Evolutionary conservation across 768 basidiomycete genomes (phyloP).

Genomic region (Lactifluus piperatus): DNA sequence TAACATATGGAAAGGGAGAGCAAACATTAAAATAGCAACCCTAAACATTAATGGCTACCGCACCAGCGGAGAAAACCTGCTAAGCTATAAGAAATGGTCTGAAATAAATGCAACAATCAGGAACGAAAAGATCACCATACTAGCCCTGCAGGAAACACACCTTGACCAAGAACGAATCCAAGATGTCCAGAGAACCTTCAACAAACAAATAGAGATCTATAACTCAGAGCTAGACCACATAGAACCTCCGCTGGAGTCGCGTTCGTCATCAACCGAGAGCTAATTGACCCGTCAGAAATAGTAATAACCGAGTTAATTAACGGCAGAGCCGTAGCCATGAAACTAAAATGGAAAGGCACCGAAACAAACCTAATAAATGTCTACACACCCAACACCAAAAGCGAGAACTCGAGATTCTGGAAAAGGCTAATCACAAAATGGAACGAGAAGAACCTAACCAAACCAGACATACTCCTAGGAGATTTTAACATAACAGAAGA

Average conservation of each 20-base stretch:
- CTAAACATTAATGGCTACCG: neutral
- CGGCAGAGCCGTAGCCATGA: neutral
- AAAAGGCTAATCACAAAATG: too few species aligned
- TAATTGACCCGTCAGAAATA: neutral
- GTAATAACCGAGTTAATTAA: neutral
- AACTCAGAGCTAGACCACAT: neutral
- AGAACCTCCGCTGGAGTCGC: neutral
- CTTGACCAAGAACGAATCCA: neutral
- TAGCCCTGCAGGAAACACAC: neutral
- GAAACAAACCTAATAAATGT: constrained; percentile 15
- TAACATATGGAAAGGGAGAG: too few species aligned
- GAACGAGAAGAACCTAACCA: neutral
- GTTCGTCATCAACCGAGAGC: neutral
- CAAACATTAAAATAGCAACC: neutral
- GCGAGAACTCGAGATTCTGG: constrained; percentile 16
- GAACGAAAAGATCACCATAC: neutral
- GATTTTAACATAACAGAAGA: constrained; percentile 6
- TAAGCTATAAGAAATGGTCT: neutral
- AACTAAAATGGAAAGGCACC: constrained; percentile 16
- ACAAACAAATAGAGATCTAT: neutral
- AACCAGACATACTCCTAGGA: neutral
- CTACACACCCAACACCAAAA: constrained; percentile 21
- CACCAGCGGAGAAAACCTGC: neutral
- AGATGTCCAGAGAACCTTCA: neutral
- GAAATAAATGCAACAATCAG: neutral